These are phyloP conservation scores for Candida railenensis DNA, from an alignment of 805 yeast genomes.

Conservation along the genomic window DNA sequence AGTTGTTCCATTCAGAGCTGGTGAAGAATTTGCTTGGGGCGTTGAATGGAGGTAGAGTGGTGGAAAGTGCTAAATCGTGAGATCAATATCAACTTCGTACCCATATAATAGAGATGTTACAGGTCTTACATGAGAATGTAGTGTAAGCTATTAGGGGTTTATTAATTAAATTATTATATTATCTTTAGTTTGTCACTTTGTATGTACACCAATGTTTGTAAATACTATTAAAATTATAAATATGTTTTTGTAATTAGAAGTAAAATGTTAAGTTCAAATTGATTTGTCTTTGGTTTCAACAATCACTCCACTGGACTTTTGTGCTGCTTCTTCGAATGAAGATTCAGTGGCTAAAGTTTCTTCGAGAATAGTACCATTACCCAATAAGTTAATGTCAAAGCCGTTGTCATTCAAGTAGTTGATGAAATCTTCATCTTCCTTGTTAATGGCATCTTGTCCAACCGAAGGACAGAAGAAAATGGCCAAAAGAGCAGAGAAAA, in stretches of 20 bases:
- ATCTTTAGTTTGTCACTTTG: too few relatives aligned
- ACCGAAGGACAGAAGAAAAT: slow-evolving; percentile 71
- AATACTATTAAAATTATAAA: too few relatives aligned
- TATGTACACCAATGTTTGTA: too few relatives aligned
- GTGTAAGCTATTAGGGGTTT: too few relatives aligned
- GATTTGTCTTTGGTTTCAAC: slow-evolving; percentile 3
- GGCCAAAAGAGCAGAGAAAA: slow-evolving; percentile 63
- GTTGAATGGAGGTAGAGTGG: slow-evolving; percentile 60
- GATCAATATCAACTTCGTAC: too few relatives aligned
- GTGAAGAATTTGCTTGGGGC: slow-evolving; percentile 68
- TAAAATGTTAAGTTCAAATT: too few relatives aligned
- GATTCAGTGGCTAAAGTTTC: background rate
- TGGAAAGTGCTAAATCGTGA: too few relatives aligned
- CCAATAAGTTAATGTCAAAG: slow-evolving; percentile 65
- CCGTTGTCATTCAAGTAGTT: slow-evolving; percentile 67
- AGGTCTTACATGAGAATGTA: too few relatives aligned
- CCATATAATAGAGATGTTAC: too few relatives aligned
- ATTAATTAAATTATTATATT: too few relatives aligned
- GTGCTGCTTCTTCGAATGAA: slow-evolving; percentile 30
- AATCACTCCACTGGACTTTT: slow-evolving; percentile 25
- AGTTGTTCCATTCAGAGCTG: slow-evolving; percentile 84
- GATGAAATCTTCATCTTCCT: slow-evolving; percentile 73
- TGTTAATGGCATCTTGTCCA: slow-evolving; percentile 77
- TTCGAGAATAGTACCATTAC: slow-evolving; percentile 23
- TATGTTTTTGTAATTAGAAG: background rate